These are phyloP conservation scores for Kwoniella pini DNA, from an alignment of 768 basidiomycete species.

Conservation along the genomic window DNA sequence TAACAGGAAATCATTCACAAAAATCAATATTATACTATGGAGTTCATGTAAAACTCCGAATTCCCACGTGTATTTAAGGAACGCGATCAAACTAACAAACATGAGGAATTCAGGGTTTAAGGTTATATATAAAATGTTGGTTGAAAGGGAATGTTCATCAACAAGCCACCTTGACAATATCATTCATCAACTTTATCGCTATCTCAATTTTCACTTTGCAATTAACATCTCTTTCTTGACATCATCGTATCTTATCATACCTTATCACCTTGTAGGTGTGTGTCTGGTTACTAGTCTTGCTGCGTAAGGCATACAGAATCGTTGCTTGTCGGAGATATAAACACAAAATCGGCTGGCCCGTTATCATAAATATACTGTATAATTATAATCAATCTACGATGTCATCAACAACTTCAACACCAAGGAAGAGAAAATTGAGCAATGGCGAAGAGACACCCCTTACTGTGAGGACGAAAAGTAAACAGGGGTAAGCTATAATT, in stretches of 20 bases:
- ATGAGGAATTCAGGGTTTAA: not conserved
- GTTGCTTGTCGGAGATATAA: not conserved
- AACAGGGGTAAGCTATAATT: slow-evolving; percentile 27
- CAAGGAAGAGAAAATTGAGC: slow-evolving; percentile 35
- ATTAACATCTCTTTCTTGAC: not conserved
- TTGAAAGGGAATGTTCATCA: not conserved
- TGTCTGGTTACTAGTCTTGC: not conserved
- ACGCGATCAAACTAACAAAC: not conserved
- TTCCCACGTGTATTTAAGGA: too few species aligned
- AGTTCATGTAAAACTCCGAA: too few species aligned
- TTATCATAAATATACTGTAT: not conserved
- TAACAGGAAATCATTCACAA: too few species aligned
- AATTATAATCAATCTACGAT: not conserved
- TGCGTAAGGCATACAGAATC: not conserved
- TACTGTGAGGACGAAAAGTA: slow-evolving; percentile 17
- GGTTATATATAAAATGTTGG: not conserved
- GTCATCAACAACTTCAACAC: slow-evolving; percentile 20
- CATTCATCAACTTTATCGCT: too few species aligned
- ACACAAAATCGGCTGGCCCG: slow-evolving; percentile 13
- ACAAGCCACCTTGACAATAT: slow-evolving; percentile 8
- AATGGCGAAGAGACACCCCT: slow-evolving; percentile 9
- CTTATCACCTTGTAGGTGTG: slow-evolving; percentile 1
- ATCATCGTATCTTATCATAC: not conserved
- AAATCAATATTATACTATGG: too few species aligned
- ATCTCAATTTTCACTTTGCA: not conserved